Evolutionary conservation across 2,329 filamentous ascomycete species (phyloP).

Genomic region (Helicocarpus griseus): DNA sequence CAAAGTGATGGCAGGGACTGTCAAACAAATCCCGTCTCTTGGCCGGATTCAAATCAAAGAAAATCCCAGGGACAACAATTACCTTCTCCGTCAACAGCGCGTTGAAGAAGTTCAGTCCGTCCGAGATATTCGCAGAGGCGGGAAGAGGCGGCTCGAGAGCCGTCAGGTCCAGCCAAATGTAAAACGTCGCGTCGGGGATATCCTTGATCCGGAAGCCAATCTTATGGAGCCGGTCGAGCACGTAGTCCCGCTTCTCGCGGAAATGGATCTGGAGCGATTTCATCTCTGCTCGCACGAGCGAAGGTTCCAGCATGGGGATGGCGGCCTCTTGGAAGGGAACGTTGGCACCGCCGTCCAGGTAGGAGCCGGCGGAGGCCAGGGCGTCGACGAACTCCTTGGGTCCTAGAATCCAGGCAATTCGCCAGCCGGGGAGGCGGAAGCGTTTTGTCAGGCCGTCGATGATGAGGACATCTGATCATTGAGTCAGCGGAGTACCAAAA

Average conservation of each 20-base stretch:
- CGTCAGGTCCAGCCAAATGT: slow-evolving; percentile 65
- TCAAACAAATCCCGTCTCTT: slow-evolving; percentile 87
- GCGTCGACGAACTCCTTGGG: slow-evolving; percentile 95
- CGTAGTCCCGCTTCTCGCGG: slow-evolving; percentile 85
- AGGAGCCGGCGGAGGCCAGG: slow-evolving; percentile 83
- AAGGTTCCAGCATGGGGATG: slow-evolving; percentile 83
- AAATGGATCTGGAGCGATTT: slow-evolving; percentile 81
- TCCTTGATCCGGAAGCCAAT: slow-evolving; percentile 84
- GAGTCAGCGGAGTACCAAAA: too few species aligned
- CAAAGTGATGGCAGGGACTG: slow-evolving; percentile 86
- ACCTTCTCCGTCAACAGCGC: slow-evolving; percentile 88
- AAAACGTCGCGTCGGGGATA: slow-evolving; percentile 86
- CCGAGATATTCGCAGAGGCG: slow-evolving; percentile 60
- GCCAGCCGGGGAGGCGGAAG: slow-evolving; percentile 91
- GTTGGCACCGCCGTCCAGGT: slow-evolving; percentile 89
- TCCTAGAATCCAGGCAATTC: slow-evolving; percentile 90
- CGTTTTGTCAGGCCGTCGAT: slow-evolving; percentile 95
- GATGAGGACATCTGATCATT: slow-evolving; percentile 65
- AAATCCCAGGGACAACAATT: slow-evolving; percentile 93
- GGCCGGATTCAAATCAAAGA: slow-evolving; percentile 91
- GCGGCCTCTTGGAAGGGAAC: slow-evolving; percentile 94
- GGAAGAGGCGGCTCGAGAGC: slow-evolving; percentile 44
- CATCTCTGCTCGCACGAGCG: slow-evolving; percentile 76
- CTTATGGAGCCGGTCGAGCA: slow-evolving; percentile 64
- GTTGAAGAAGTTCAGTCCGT: slow-evolving; percentile 95